Percentiles rank a stretch among this genome's conserved stretches.
phyloP scores from a whole-genome alignment of 169 alveolate genomes.

The Prorocentrum cordatum region DNA sequence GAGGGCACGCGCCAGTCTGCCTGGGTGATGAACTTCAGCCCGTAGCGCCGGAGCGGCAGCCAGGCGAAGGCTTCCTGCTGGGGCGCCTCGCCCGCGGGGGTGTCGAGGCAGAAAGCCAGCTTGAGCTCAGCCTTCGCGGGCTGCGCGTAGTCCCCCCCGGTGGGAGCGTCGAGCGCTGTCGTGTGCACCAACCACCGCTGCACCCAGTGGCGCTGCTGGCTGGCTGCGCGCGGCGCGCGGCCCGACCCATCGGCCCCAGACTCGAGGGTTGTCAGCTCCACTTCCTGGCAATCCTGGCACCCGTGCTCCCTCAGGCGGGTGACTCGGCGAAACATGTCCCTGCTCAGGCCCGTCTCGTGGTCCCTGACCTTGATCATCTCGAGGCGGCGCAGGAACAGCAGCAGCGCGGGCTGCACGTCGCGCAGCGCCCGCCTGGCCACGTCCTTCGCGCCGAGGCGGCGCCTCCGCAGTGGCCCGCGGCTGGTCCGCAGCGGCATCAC shows the following conservation, averaged over 20 bases:
- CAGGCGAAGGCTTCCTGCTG: constrained; percentile 37
- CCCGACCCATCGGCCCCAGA: too few relatives aligned
- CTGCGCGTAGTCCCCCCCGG: neutral
- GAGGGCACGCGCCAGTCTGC: constrained; percentile 51
- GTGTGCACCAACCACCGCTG: constrained; percentile 34
- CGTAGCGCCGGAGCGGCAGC: constrained; percentile 46
- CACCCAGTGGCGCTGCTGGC: too few relatives aligned
- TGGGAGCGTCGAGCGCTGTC: neutral
- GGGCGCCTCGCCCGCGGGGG: neutral
- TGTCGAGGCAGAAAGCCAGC: constrained; percentile 45
- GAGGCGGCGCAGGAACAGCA: constrained; percentile 11
- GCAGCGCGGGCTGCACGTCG: constrained; percentile 43
- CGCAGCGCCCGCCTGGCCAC: constrained; percentile 4
- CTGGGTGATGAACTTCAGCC: constrained; percentile 31
- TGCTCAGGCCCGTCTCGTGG: too few relatives aligned
- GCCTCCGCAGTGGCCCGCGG: constrained; percentile 15
- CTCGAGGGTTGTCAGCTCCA: too few relatives aligned
- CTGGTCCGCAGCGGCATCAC: constrained; percentile 8
- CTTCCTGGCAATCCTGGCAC: too few relatives aligned
- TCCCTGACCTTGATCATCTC: too few relatives aligned
- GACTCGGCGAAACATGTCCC: too few relatives aligned
- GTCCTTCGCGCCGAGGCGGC: constrained; percentile 19
- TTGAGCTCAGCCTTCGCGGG: too few relatives aligned
- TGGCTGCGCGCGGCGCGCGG: too few relatives aligned
- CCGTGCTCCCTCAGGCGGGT: too few relatives aligned